Base-by-base conservation (phyloP, 2,329 filamentous ascomycete genomes). In the Ophiostoma novo-ulmi region DNA sequence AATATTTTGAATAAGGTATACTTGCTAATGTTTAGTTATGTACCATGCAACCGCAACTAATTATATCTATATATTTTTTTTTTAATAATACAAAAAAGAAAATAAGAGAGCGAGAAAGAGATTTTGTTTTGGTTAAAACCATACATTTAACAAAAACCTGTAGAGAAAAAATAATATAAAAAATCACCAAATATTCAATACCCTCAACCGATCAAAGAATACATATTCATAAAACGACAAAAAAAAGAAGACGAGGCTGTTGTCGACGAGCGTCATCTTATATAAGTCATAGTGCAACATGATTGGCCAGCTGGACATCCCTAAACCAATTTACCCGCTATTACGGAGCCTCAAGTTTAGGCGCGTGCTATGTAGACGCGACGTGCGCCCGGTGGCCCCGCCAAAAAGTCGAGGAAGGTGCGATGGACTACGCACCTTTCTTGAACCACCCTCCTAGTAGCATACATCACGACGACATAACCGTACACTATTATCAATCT, bases 391-490 rank as follows among this genome's bases (percentile, higher is more conserved):
- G 26, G 58, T 22, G 13, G 63, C 63, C 63, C 63, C 63, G 63
- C 63, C 63, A 65, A 65, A 65, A 65, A 65, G 63, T 65, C 13
- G 26, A 63, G 58, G 26, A 22, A 41, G 11, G 63, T 35, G 20
- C 35, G 35, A 22, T 22, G 17, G 61, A 63, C 58, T 63, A 36
- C 58, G 52, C 26, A 58, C 58, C 61, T 39, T 48, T 31, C 31
- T 31, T 31, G 31, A 48, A n/a, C 2, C 61, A 35, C 10, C 61
- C 17, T 38, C 6, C 10, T 38, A 31, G 13, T 26, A 14, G 5
- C 11, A 63, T 31, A 52, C 26, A 63, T 63, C 58, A 63, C 22
- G 58, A 36, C 58, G 26, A 36, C 26, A 36, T 35, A 31, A 31
- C 2, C 31, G 31, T 31, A 4, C 31, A 31, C 31, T 31, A 63